Evolutionary conservation across 495 filamentous ascomycete species (phyloP).

Genomic region (Annulohypoxylon bovei): DNA sequence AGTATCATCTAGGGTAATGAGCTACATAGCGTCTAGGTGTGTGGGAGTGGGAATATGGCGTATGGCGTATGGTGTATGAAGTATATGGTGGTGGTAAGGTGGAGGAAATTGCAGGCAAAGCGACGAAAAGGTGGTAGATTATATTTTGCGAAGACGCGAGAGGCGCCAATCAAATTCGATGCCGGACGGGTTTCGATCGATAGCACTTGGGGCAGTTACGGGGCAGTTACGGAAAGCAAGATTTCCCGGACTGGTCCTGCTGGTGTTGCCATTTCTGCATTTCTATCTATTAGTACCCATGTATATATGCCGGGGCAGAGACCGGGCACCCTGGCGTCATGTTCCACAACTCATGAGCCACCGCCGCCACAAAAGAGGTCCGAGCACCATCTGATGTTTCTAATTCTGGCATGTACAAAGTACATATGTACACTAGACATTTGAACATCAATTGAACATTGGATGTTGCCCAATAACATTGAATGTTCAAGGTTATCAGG

Average conservation of each 20-base stretch:
- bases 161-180: constrained; percentile 42
- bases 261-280: not conserved
- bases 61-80: not conserved
- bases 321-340: too few species aligned
- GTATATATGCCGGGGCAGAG: not conserved
- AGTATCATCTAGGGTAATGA: constrained; percentile 4
- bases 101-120: not conserved
- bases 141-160: constrained; percentile 38
- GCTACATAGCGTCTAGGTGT: constrained; percentile 7
- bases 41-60: constrained; percentile 1
- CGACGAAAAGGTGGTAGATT: not conserved
- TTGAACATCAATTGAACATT: too few species aligned
- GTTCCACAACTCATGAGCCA: constrained; percentile 24
- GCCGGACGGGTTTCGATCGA: not conserved
- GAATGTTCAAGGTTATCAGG: too few species aligned
- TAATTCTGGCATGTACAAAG: constrained; percentile 15
- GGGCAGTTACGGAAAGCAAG: constrained; percentile 16
- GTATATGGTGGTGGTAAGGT: not conserved
- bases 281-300: not conserved
- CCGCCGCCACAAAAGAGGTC: constrained; percentile 36
- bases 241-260: constrained; percentile 16
- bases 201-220: not conserved
- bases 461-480: too few species aligned
- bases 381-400: constrained; percentile 17
- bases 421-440: too few species aligned